Evolutionary conservation across 495 filamentous ascomycete species (phyloP).

Genomic region (Trypethelium eluteriae): DNA sequence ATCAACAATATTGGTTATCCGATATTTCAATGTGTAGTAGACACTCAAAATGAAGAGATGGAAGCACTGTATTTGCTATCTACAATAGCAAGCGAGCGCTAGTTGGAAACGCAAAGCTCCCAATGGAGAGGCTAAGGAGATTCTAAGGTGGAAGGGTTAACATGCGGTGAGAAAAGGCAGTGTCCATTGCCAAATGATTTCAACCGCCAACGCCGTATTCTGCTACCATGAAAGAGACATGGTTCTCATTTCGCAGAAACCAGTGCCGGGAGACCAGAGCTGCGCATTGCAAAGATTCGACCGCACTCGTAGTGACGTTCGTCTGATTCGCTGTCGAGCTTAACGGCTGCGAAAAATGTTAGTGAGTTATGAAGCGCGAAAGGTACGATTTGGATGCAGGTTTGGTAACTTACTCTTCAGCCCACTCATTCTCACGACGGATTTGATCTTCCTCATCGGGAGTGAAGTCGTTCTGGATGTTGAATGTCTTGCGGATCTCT

Average conservation of each 20-base stretch:
- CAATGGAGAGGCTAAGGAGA: too few relatives aligned
- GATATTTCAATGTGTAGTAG: too few relatives aligned
- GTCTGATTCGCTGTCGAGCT: not conserved
- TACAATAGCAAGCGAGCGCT: too few relatives aligned
- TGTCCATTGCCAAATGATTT: not conserved
- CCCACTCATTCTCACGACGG: conserved; percentile 77
- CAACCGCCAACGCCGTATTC: conserved; percentile 8
- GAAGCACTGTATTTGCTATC: too few relatives aligned
- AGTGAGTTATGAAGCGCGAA: not conserved
- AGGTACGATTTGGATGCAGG: not conserved
- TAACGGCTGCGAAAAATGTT: not conserved
- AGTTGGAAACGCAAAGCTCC: too few relatives aligned
- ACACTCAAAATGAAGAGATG: too few relatives aligned
- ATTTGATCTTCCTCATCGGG: conserved; percentile 79
- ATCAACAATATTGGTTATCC: too few relatives aligned
- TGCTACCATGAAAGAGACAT: not conserved
- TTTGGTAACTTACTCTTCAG: conserved; percentile 48
- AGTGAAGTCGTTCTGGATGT: conserved; percentile 77
- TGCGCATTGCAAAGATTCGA: not conserved
- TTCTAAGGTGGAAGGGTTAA: not conserved
- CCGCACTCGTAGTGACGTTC: not conserved
- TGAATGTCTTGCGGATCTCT: conserved; percentile 77
- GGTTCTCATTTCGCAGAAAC: not conserved
- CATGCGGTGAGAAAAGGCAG: not conserved
- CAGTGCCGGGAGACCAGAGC: not conserved